Evolutionary conservation across 2,329 filamentous ascomycete genomes (phyloP), one percentile per base, ranked within the genome.

Genomic region (Setomelanomma holmii): DNA sequence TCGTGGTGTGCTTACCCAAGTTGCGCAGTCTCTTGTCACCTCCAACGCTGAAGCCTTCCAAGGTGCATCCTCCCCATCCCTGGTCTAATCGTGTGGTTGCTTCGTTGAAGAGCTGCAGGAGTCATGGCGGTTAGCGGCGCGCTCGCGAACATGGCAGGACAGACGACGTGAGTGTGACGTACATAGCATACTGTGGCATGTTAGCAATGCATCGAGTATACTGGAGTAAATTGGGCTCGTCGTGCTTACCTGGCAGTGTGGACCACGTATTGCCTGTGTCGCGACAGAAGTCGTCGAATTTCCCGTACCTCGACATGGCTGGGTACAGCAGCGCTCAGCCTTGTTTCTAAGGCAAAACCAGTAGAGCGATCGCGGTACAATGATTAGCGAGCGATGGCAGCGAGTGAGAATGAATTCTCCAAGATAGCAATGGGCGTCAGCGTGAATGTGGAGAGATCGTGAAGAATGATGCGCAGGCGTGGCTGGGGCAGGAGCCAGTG

Each of bases 11-110:
- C 85, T 66, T 76, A 91, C 89, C 95, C 61, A 99, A 74, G 71
- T 99, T 99, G 30, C 88, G 89, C 34, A 99, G 78, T 66, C 89
- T 78, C 58, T 83, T 80, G 47, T 79, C 85, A 64, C 81, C 80
- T 61, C 86, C 85, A 59, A 97, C 78, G 7, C 83, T 68, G 63
- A 98, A 95, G 58, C 93, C 93, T 22, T 65, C 83, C 62, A 98
- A 79, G 51, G 86, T 76, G 75, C 93, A 98, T 58, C 89, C 89
- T 54, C 80, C 45, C 66, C 78, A 86, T 56, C 85, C 86, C 81
- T 55, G 74, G 67, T 72, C 87, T 77, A 69, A 88, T 86, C 75
- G 85, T 80, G 76, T 88, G 80, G 66, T 76, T 74, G 63, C 76
- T 68, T 78, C 64, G 60, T 83, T 80, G 67, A 93, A 86, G 63